Percentiles rank a stretch among this genome's conserved stretches.
phyloP scores from a whole-genome alignment of 139 green algal genomes.

The Picochlorum sp. region DNA sequence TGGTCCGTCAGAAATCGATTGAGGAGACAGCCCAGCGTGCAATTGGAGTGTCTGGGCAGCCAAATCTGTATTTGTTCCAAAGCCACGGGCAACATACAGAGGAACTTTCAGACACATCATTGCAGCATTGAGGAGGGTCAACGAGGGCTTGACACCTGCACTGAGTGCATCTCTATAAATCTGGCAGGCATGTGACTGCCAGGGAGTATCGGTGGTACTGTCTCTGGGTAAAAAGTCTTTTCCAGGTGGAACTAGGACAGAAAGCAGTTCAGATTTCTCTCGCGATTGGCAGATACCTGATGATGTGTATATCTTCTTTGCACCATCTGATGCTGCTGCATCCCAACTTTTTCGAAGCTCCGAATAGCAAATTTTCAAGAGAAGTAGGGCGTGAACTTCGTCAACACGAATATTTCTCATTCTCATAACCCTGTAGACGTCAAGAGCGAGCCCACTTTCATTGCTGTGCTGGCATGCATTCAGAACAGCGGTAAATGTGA shows the following conservation, averaged over 20 bases:
- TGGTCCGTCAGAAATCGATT: not conserved
- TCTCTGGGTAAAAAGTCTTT: not conserved
- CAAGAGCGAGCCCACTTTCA: slow-evolving; percentile 61
- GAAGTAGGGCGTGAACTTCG: slow-evolving; percentile 46
- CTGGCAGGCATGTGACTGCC: slow-evolving; percentile 32
- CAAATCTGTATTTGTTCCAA: not conserved
- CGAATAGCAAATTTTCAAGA: slow-evolving; percentile 62
- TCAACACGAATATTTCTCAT: slow-evolving; percentile 29
- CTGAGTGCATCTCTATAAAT: slow-evolving; percentile 47
- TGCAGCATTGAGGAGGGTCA: slow-evolving; percentile 40
- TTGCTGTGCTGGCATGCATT: slow-evolving; percentile 53
- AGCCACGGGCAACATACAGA: slow-evolving; percentile 11
- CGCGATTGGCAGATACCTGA: not conserved
- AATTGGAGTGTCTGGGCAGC: not conserved
- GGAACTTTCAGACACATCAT: slow-evolving; percentile 49
- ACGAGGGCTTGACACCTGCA: slow-evolving; percentile 20
- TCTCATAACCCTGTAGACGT: slow-evolving; percentile 48
- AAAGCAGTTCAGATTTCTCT: slow-evolving; percentile 12
- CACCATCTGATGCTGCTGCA: slow-evolving; percentile 18
- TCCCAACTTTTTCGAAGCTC: slow-evolving; percentile 31
- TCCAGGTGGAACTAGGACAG: not conserved
- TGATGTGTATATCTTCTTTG: not conserved
- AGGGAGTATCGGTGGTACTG: slow-evolving; percentile 14
- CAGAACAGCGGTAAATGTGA: slow-evolving; percentile 70
- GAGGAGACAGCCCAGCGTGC: slow-evolving; percentile 4